Evolutionary conservation across 345 rosid genomes (phyloP), one percentile per base, ranked within the genome.

Genomic region (Mallotus nudiflorus): DNA sequence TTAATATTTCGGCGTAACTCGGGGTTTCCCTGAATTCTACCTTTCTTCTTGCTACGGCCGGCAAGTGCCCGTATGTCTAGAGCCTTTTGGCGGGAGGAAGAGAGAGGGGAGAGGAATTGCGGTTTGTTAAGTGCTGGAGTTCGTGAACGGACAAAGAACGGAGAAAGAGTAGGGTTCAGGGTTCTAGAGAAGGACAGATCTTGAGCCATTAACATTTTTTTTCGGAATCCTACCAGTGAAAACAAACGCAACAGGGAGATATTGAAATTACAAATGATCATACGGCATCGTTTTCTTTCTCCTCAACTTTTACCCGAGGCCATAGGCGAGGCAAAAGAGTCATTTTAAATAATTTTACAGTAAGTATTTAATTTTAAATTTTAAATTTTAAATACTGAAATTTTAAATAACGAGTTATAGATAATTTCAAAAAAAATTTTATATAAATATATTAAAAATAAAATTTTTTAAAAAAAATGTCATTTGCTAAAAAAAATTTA

Each of bases 41-140:
- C 67, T 74, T 89, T 85, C 82, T 86, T 91, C 91, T 88, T 94
- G 87, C 95, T 91, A 76, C 95, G 81, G 28, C 97, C 96, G 25
- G 97, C 87, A 62, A 90, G 67, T 22, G 92, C 81, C 11, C 93
- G 85, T 37, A 84, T 73, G 62, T 90, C 89, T 28, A 80, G 81
- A 45, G 55, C 70, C 48, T 63, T 40, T 39, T 42, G 66, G 73
- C 70, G 65, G 62, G 76, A 72, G 75, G 73, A 64, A 18, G 71
- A 40, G 19, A 45, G 68, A 39, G 48, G 64, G 15, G 73, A 33
- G 20, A 82, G 40, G 45, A 44, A 50, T 28, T 18, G 52, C 40
- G 54, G 75, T 73, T 37, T 75, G 64, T 45, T 67, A 70, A 66
- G 82, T 72, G 51, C 72, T 77, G 57, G 42, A 63, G 79, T 20